phyloP scores from a whole-genome alignment of 805 yeast genomes.

The Monosporozyma servazzii region DNA sequence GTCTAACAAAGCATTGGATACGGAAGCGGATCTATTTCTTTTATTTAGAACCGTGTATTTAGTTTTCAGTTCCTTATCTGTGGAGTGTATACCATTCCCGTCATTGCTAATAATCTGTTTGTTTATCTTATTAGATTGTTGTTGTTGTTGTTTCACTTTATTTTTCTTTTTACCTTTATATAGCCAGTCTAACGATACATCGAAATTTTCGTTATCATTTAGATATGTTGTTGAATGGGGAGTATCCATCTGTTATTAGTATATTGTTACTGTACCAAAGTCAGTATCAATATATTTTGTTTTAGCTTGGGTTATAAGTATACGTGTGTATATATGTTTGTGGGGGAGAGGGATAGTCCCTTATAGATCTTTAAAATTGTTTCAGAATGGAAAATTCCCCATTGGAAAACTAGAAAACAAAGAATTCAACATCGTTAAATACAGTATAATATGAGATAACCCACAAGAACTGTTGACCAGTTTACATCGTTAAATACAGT shows the following conservation, averaged over 20 bases:
- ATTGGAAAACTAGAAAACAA: neutral
- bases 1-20: constrained; percentile 12
- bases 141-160: constrained; percentile 1
- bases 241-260: neutral
- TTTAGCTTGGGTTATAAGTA: neutral
- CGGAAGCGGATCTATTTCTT: constrained; percentile 20
- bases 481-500: too few species aligned
- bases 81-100: neutral
- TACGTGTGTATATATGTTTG: neutral
- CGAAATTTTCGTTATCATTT: neutral
- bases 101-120: neutral
- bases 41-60: neutral
- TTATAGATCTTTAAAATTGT: neutral
- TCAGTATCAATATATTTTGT: too few species aligned
- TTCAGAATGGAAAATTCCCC: neutral
- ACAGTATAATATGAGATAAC: too few species aligned
- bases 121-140: neutral
- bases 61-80: neutral
- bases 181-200: constrained; percentile 72
- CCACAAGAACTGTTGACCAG: too few species aligned
- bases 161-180: constrained; percentile 57
- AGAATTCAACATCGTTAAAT: neutral
- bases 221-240: neutral
- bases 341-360: neutral
- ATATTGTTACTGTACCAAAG: too few species aligned